Base-by-base conservation (phyloP, 140 eudicot genomes). In the Ambrosia hybrid region DNA sequence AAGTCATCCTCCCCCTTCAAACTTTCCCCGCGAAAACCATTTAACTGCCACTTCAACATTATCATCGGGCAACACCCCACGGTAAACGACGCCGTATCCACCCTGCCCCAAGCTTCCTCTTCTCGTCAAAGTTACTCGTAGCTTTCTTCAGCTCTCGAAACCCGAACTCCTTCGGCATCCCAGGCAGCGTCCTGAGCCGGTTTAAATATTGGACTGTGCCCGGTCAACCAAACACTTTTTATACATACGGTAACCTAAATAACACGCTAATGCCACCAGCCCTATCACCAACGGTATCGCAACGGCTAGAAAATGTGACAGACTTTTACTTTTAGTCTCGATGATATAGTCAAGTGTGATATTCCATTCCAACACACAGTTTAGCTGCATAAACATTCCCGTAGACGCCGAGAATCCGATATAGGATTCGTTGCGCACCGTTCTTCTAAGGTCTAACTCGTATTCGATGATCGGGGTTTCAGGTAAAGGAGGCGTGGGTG, bases 1-100 rank as follows among this genome's bases (percentile, higher is more conserved):
- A 91, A 91, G 83, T 91, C 97, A 37, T 82, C 94, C 68, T 86
- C 88, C 0, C 97, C 95, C 56, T 91, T 84, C 4, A 91, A 73
- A 37, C 84, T 89, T 10, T 83, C 97, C n/a, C 76, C 96, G 81
- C 0, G 85, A 81, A 65, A 91, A 91, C 76, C 90, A 79, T 74
- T 91, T 91, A 0, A 91, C 96, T 6, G 97, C 97, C 61, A 91
- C 83, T 71, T 88, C 96, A 60, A 53, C 72, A 65, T 75, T 76
- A 26, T 89, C 95, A 53, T 77, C 78, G 7, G 75, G 81, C 82
- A 91, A 73, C 2, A 76, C 12, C 4, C n/a, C 97, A 45, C 71
- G 79, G 68, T 84, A 91, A 14, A 91, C 97, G 51, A 83, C 88
- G 14, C 97, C 97, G 80, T 68, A 91, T 10, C 97, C 97, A 3